Conservation (phyloP, 345 rosid species). For the Eucalyptus curtisii region DNA sequence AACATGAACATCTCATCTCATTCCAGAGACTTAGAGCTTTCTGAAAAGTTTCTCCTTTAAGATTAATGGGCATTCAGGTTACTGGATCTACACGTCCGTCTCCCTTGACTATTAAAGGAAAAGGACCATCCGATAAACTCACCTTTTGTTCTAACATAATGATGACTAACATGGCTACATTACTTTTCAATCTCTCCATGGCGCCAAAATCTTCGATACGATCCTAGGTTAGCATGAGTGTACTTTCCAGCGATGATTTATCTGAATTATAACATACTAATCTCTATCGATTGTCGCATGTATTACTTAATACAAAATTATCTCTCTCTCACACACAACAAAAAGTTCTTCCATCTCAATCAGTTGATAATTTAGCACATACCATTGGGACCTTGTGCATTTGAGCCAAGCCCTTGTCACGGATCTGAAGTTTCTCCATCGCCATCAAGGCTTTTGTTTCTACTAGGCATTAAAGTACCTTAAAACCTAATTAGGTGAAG, state of each 20-base stretch:
- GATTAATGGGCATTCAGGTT: neutral
- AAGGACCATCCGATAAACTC: neutral
- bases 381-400: neutral
- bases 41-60: neutral
- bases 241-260: neutral
- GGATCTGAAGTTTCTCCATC: neutral
- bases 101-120: neutral
- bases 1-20: neutral
- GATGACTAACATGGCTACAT: neutral
- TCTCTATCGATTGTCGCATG: neutral
- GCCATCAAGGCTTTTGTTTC: neutral
- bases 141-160: neutral
- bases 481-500: neutral
- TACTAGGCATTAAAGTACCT: neutral
- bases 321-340: neutral
- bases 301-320: neutral
- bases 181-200: neutral
- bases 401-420: neutral
- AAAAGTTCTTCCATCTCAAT: neutral
- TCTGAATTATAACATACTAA: neutral
- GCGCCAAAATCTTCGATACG: neutral
- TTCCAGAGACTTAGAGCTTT: neutral
- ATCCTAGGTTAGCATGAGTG: neutral
- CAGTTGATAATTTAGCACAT: neutral
- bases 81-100: neutral